Evolutionary conservation across 2,329 filamentous ascomycete genomes (phyloP), one percentile per base, ranked within the genome.

Genomic region (Scytalidium sp.): DNA sequence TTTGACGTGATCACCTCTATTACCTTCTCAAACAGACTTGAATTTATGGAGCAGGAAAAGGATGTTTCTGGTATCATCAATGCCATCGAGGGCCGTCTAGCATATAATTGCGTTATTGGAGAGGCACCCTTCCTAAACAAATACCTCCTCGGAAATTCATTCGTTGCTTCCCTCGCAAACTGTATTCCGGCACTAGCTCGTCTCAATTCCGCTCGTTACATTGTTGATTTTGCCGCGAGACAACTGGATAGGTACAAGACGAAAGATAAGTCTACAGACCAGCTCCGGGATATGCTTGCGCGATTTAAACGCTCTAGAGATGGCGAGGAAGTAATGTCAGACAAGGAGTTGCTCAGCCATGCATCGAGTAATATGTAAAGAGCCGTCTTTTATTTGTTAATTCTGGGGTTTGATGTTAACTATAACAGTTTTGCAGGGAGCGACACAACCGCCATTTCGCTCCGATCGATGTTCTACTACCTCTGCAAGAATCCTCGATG

Each of bases 1-100:
- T 64, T 62, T 42, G 61, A 64, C 51, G 54, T 63, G 21, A 52
- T 64, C 19, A 58, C 60, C 4, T 55, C 60, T 43, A 52, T 64
- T 23, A 60, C 60, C 10, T 63, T 60, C 41, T 55, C 54, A 13
- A 58, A 54, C 41, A 50, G 50, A 41, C 54, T 64, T 23, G 61
- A 60, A 17, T 64, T 64, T 43, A 40, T 64, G 15, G 56, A 64
- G 32, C 50, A 52, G 11, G 56, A 50, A 8, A 48, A 50, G 21
- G 59, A 62, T 47, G 51, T 61, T 10, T 50, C 54, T 32, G 56
- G 51, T 8, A 59, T 63, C 15, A 60, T 65, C 27, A 50, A 42
- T n/a, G 54, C 47, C 3, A 58, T 64, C 42, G 53, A 58, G 40
- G 25, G 29, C 2, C 41, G 47, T 19, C 45, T 61, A 10, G 23